These are phyloP conservation scores for Rhodotorula sp. DNA, from an alignment of 1,284 basidiomycete genomes.

Conservation along the genomic window DNA sequence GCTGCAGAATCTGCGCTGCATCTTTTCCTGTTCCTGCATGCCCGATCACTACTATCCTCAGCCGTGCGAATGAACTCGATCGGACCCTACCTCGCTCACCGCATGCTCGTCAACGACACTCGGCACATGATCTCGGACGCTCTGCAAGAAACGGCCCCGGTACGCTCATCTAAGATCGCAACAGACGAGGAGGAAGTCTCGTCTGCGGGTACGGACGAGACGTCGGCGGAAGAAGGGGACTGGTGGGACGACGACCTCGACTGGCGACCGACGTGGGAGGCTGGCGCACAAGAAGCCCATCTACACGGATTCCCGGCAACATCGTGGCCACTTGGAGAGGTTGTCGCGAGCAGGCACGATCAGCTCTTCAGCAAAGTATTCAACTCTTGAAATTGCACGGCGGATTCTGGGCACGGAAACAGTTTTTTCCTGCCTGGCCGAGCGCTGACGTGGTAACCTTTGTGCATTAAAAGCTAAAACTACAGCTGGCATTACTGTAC, in stretches of 20 bases:
- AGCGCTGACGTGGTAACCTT: no score
- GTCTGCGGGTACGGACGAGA: background rate
- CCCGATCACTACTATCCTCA: constrained; percentile 81
- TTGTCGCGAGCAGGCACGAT: constrained; percentile 84
- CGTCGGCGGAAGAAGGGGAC: constrained; percentile 41
- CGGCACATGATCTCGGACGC: constrained; percentile 52
- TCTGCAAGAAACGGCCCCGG: background rate
- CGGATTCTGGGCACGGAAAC: no score
- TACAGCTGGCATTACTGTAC: no score
- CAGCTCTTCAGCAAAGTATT: constrained; percentile 93
- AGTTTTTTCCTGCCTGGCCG: no score
- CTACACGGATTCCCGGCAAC: constrained; percentile 61
- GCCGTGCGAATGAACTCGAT: constrained; percentile 86
- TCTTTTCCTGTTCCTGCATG: constrained; percentile 89
- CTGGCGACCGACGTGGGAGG: constrained; percentile 1
- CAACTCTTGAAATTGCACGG: constrained; percentile 55
- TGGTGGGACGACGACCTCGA: constrained; percentile 30
- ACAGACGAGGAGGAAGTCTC: constrained; percentile 53
- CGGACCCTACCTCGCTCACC: constrained; percentile 90
- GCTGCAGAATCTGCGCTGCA: constrained; percentile 67
- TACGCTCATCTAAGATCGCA: constrained; percentile 46
- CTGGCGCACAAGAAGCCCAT: background rate
- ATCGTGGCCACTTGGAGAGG: constrained; percentile 96
- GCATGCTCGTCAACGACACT: constrained; percentile 73
- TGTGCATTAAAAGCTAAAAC: no score